Conservation (phyloP, 208 protist species). For the Borovskyia barvae region DNA sequence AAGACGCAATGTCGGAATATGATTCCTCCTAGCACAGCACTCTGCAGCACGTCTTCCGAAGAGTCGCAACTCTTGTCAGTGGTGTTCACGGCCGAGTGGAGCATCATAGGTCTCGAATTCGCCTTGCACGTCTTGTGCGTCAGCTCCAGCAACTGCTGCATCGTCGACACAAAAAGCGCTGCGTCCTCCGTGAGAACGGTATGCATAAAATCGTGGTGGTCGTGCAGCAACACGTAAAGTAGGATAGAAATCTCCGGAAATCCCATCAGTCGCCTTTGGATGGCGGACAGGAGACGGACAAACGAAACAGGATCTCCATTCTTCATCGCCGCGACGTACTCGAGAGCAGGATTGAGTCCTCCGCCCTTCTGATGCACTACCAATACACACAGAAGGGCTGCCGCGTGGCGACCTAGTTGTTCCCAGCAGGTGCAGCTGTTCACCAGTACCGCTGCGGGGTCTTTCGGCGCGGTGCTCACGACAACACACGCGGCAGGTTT, state of each 20-base stretch:
- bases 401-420: slow-evolving; percentile 40
- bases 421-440: slow-evolving; percentile 40
- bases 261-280: slow-evolving; percentile 28
- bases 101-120: neutral
- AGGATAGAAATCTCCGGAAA: slow-evolving; percentile 64
- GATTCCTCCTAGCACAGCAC: slow-evolving; percentile 30
- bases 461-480: slow-evolving; percentile 5
- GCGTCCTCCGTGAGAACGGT: slow-evolving; percentile 29
- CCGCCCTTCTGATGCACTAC: slow-evolving; percentile 62
- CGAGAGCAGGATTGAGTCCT: slow-evolving; percentile 50
- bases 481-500: neutral
- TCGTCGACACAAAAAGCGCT: slow-evolving; percentile 32
- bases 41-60: slow-evolving; percentile 17
- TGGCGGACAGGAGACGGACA: slow-evolving; percentile 34
- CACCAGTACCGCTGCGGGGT: slow-evolving; percentile 19
- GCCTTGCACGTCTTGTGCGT: slow-evolving; percentile 26
- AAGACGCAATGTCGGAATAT: slow-evolving; percentile 41
- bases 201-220: slow-evolving; percentile 63
- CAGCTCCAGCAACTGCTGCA: slow-evolving; percentile 55
- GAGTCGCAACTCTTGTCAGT: neutral
- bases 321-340: slow-evolving; percentile 32
- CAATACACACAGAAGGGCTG: slow-evolving; percentile 65
- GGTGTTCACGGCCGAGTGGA: neutral
- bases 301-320: slow-evolving; percentile 33
- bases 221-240: slow-evolving; percentile 70